Evolutionary conservation across 768 basidiomycete genomes (phyloP).

Genomic region (Rhodotorula toruloides): DNA sequence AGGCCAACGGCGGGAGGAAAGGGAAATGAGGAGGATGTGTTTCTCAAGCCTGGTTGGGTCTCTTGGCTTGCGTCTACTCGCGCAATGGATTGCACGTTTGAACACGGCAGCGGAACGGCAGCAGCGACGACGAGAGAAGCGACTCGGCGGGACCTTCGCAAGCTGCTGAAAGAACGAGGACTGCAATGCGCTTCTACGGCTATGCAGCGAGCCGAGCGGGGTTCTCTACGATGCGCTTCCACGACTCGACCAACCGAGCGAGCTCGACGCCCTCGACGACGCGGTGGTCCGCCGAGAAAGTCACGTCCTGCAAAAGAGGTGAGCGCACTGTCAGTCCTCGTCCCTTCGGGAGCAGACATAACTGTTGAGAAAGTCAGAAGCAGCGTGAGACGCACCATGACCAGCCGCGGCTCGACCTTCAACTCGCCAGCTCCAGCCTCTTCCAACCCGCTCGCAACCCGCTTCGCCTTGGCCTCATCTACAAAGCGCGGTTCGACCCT

Average conservation of each 20-base stretch:
- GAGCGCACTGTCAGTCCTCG: no score
- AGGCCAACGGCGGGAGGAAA: neutral
- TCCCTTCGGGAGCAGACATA: neutral
- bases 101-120: no score
- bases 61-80: no score
- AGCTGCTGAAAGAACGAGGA: neutral
- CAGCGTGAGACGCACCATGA: slow-evolving; percentile 26
- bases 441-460: slow-evolving; percentile 47
- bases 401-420: slow-evolving; percentile 50
- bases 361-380: neutral
- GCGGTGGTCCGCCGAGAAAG: slow-evolving; percentile 82
- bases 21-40: no score
- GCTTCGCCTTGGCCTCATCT: slow-evolving; percentile 14
- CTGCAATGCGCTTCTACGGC: neutral
- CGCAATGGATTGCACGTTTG: no score
- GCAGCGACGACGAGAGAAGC: no score
- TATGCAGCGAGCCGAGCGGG: slow-evolving; percentile 47
- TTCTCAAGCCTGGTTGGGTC: no score
- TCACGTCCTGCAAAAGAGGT: slow-evolving; percentile 54
- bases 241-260: slow-evolving; percentile 65
- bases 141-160: neutral
- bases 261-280: slow-evolving; percentile 84
- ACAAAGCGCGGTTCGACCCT: slow-evolving; percentile 45
- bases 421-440: slow-evolving; percentile 58
- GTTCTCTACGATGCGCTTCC: slow-evolving; percentile 71